Conservation (phyloP, 2,329 filamentous ascomycete genomes). For the Fusarium bactridioides region DNA sequence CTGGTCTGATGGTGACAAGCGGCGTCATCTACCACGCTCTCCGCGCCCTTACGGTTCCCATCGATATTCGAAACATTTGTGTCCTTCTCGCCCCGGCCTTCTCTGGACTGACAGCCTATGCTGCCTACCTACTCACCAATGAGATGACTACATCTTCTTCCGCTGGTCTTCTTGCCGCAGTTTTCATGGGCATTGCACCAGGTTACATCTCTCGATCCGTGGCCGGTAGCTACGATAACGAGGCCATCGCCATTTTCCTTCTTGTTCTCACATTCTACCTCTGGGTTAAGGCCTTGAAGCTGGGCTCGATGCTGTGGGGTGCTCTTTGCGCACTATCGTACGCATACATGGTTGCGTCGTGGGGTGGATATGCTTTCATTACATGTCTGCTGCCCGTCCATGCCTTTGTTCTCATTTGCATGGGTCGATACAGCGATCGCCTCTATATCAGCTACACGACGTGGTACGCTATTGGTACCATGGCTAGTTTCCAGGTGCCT, state of each 20-base stretch:
- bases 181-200: conserved; percentile 96
- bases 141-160: conserved; percentile 97
- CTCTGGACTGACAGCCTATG: conserved; percentile 91
- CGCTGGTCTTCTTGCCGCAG: conserved; percentile 90
- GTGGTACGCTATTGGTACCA: conserved; percentile 94
- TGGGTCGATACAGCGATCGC: conserved; percentile 94
- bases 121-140: conserved; percentile 92
- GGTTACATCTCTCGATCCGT: conserved; percentile 98
- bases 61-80: conserved; percentile 99
- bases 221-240: conserved; percentile 98
- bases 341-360: conserved; percentile 99
- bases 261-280: conserved; percentile 98
- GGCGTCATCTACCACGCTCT: conserved; percentile 95
- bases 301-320: conserved; percentile 96
- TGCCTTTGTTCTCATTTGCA: conserved; percentile 90
- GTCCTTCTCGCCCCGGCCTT: conserved; percentile 94
- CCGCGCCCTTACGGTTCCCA: conserved; percentile 84
- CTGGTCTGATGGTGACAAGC: conserved; percentile 98
- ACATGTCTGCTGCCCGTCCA: conserved; percentile 96
- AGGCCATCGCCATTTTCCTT: conserved; percentile 98
- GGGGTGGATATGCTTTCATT: conserved; percentile 99
- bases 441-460: conserved; percentile 97
- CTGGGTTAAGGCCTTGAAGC: conserved; percentile 98
- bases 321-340: conserved; percentile 95
- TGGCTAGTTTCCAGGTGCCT: conserved; percentile 99